Evolutionary conservation across 1,139 yeast species (phyloP), one percentile per base, ranked within the genome.

Genomic region (Ogataea hybrid): DNA sequence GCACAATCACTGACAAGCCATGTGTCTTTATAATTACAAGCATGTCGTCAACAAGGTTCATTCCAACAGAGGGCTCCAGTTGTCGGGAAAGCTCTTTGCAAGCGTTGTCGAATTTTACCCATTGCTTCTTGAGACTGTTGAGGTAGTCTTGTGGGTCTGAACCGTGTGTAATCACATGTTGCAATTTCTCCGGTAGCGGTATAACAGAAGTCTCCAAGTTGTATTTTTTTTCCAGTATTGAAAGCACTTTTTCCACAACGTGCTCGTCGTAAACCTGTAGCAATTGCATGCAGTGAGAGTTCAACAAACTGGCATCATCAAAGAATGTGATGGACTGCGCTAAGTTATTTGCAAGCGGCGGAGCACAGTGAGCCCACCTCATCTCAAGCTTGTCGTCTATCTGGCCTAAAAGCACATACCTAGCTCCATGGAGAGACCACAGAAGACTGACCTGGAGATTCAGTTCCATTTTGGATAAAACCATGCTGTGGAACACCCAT

Each of bases 11-110:
- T 0, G 69, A 56, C 28, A 47, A 58, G 2, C 55, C 62, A 16
- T 31, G 41, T 8, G 48, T 34, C 28, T 58, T 59, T 46, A 60
- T 46, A 11, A 62, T 50, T 4, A 61, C 35, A 8, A 62, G 34
- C 36, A 57, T 46, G 49, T 56, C 54, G 4, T 39, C 39, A 18
- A 43, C 41, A 18, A 40, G 43, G 15, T 62, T 64, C 12, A 77
- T 48, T 2, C 72, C 63, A 20, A 78, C 58, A 1, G 81, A 71
- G 55, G 85, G 92, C 46, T 73, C 72, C 29, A 79, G 69, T 39
- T 72, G 71, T 41, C 74, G 79, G 46, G 72, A 74, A 43, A 84
- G 70, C 54, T 87, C 95, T 44, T 75, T 79, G 57, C 90, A 82
- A 27, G 84, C 64, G 3, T 82, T 69, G 44, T 76, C 77, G 42